Percentiles rank a stretch among this genome's conserved stretches.
phyloP scores from a whole-genome alignment of 768 basidiomycete genomes.

The Leccinum olivaceopallidum region DNA sequence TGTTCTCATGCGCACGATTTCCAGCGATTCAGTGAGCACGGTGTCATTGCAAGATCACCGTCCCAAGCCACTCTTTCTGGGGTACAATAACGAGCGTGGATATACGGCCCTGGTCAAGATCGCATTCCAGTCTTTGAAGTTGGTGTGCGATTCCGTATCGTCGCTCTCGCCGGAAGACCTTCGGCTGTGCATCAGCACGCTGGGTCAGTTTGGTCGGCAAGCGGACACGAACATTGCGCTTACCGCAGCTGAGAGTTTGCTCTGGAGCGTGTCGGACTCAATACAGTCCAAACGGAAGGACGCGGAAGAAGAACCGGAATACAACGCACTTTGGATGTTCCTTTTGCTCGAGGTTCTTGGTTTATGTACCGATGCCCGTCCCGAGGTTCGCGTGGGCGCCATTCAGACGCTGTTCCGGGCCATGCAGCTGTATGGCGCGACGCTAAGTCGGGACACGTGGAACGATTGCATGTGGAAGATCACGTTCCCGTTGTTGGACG shows the following conservation, averaged over 20 bases:
- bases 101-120: constrained; percentile 82
- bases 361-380: constrained; percentile 76
- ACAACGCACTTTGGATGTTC: constrained; percentile 93
- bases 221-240: constrained; percentile 95
- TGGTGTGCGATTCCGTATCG: constrained; percentile 92
- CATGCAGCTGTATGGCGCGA: constrained; percentile 90
- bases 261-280: constrained; percentile 97
- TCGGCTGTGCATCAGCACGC: constrained; percentile 83
- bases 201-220: constrained; percentile 91
- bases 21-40: constrained; percentile 43
- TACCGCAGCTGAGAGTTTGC: constrained; percentile 87
- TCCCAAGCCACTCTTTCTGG: constrained; percentile 50
- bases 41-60: constrained; percentile 41
- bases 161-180: constrained; percentile 79
- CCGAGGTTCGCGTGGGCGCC: constrained; percentile 90
- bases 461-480: constrained; percentile 90
- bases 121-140: constrained; percentile 89
- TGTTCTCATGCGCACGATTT: constrained; percentile 35
- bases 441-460: constrained; percentile 82
- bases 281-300: constrained; percentile 83
- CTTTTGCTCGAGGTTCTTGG: constrained; percentile 81
- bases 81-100: constrained; percentile 64
- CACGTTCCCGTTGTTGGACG: constrained; percentile 82
- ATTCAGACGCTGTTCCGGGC: constrained; percentile 95
- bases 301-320: constrained; percentile 61